A percentile compares a stretch with the other conserved stretches of the same genome.
Conservation (phyloP, 176 grass and related monocot species). For the Calamus simplicifolius region DNA sequence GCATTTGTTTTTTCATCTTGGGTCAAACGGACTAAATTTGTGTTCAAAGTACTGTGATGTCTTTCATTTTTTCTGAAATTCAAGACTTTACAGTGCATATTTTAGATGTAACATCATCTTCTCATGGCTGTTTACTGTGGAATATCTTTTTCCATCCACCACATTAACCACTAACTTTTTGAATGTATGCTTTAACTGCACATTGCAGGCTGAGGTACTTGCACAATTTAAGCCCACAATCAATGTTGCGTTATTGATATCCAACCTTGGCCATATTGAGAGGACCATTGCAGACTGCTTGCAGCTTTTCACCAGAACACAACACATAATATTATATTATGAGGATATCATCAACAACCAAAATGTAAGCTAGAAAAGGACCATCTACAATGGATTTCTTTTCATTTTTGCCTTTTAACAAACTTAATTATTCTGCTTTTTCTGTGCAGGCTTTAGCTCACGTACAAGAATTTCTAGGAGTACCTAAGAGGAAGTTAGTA, state of each 20-base stretch:
- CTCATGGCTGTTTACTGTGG: too few species aligned
- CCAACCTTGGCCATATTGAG: slow-evolving; percentile 46
- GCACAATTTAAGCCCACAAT: slow-evolving; percentile 81
- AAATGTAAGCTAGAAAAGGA: slow-evolving; percentile 31
- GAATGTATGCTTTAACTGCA: slow-evolving; percentile 1
- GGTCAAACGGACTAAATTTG: too few species aligned
- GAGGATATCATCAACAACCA: slow-evolving; percentile 63
- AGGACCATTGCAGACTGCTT: slow-evolving; percentile 58
- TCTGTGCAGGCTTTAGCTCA: slow-evolving; percentile 45
- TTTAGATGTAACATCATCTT: too few species aligned
- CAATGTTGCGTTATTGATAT: slow-evolving; percentile 42
- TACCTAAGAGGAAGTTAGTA: slow-evolving; percentile 48
- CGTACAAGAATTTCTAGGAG: slow-evolving; percentile 58
- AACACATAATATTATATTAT: slow-evolving; percentile 60
- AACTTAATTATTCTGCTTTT: not conserved
- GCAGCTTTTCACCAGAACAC: slow-evolving; percentile 41
- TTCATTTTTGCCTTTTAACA: slow-evolving; percentile 1
- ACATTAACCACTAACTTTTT: not conserved
- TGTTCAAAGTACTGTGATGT: too few species aligned
- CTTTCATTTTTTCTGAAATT: too few species aligned
- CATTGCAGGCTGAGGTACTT: slow-evolving; percentile 64
- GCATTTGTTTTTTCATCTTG: too few species aligned
- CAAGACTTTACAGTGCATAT: too few species aligned
- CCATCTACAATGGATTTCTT: not conserved
- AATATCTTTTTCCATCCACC: too few species aligned